Evolutionary conservation across 441 rosid genomes (phyloP).

Genomic region (Sinapis alba): DNA sequence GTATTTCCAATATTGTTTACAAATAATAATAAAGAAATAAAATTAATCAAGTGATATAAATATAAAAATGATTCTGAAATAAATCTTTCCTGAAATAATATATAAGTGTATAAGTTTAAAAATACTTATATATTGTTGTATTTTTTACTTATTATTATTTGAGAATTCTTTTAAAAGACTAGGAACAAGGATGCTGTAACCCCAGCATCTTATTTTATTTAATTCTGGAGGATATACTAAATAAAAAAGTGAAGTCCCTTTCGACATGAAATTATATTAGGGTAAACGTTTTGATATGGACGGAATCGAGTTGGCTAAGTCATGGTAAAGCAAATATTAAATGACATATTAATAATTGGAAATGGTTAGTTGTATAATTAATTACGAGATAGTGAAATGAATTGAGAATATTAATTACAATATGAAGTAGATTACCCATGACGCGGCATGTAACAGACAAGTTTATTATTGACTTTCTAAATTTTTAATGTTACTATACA

Average conservation of each 20-base stretch:
- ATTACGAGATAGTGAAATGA: background rate
- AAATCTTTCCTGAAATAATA: no score
- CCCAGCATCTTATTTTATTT: background rate
- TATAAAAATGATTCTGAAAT: no score
- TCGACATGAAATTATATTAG: background rate
- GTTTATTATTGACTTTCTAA: background rate
- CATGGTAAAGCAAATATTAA: background rate
- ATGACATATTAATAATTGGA: background rate
- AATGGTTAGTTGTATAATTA: background rate
- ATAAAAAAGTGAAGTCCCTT: background rate
- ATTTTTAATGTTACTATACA: no score
- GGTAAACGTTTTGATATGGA: background rate
- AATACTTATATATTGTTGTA: no score
- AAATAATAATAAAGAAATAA: no score
- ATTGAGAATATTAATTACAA: background rate
- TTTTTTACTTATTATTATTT: no score
- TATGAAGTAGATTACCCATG: background rate
- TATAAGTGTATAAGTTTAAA: no score
- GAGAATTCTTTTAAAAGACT: no score
- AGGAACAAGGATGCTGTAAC: no score
- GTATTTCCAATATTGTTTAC: no score
- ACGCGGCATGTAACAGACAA: background rate
- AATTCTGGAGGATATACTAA: background rate
- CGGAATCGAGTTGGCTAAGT: background rate
- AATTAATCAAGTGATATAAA: no score